phyloP scores from a whole-genome alignment of 768 basidiomycete species.

The Butyriboletus loyo region DNA sequence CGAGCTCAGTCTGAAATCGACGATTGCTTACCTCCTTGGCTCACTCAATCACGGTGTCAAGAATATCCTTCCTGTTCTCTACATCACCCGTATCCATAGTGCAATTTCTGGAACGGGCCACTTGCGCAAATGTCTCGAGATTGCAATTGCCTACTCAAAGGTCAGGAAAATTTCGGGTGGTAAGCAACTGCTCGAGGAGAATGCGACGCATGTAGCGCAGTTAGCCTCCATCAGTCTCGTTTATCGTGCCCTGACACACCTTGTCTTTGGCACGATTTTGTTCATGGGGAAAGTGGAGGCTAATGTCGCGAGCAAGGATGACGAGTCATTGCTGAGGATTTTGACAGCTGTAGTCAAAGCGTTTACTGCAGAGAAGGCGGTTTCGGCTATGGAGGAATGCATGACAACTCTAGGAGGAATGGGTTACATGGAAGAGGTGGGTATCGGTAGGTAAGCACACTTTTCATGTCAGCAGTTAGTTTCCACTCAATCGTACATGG shows the following conservation, averaged over 20 bases:
- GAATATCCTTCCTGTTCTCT: constrained; percentile 66
- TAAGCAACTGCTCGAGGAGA: constrained; percentile 47
- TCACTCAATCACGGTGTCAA: constrained; percentile 57
- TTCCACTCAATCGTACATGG: neutral
- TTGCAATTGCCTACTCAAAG: constrained; percentile 60
- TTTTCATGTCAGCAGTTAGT: neutral
- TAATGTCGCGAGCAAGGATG: constrained; percentile 45
- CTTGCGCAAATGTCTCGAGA: constrained; percentile 60
- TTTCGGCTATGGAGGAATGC: constrained; percentile 64
- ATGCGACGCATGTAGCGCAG: constrained; percentile 60
- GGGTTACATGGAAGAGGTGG: constrained; percentile 84
- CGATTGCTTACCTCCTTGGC: constrained; percentile 65
- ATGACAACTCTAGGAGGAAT: constrained; percentile 74
- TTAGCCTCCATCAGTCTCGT: constrained; percentile 58
- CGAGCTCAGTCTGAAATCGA: constrained; percentile 59
- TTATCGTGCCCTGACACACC: constrained; percentile 64
- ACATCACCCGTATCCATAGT: constrained; percentile 74
- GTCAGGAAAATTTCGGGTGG: constrained; percentile 57
- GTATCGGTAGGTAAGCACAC: constrained; percentile 49
- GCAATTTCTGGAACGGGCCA: constrained; percentile 53
- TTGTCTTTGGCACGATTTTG: constrained; percentile 56
- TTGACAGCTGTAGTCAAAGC: constrained; percentile 70
- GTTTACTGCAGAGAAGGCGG: constrained; percentile 63
- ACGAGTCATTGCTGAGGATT: constrained; percentile 53
- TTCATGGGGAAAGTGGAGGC: constrained; percentile 65